Conservation (phyloP, 2,329 filamentous ascomycete species). For the Fusarium robinianum region DNA sequence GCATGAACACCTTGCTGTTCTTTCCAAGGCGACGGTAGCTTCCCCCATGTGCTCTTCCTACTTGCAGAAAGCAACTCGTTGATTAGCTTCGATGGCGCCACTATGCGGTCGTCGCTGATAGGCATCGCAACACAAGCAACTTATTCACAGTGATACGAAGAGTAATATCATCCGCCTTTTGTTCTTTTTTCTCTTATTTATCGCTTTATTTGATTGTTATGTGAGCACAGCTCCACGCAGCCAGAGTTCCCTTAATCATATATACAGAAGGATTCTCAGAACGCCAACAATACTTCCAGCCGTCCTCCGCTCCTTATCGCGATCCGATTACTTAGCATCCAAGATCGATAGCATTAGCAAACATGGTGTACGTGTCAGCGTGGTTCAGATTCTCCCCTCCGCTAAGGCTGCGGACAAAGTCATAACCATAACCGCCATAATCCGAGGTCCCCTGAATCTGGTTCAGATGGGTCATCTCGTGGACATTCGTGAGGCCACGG, state of each 20-base stretch:
- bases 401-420: slow-evolving; percentile 54
- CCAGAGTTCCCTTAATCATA: too few relatives aligned
- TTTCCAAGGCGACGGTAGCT: too few relatives aligned
- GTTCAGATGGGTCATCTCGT: slow-evolving; percentile 68
- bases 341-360: slow-evolving; percentile 32
- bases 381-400: slow-evolving; percentile 60
- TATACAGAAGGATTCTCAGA: neutral
- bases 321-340: slow-evolving; percentile 41
- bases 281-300: neutral
- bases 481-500: slow-evolving; percentile 66
- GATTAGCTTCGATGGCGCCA: too few relatives aligned
- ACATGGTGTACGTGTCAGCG: slow-evolving; percentile 57
- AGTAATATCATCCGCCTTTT: too few relatives aligned
- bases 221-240: neutral
- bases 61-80: too few relatives aligned
- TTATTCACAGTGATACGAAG: too few relatives aligned
- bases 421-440: slow-evolving; percentile 59
- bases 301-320: neutral
- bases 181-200: too few relatives aligned
- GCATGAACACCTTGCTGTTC: slow-evolving; percentile 1
- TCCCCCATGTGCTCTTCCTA: too few relatives aligned
- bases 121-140: too few relatives aligned
- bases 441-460: slow-evolving; percentile 63
- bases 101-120: too few relatives aligned
- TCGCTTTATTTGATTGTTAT: neutral